Conservation (phyloP, 306 rosid genomes). For the Astragalus membranaceus region DNA sequence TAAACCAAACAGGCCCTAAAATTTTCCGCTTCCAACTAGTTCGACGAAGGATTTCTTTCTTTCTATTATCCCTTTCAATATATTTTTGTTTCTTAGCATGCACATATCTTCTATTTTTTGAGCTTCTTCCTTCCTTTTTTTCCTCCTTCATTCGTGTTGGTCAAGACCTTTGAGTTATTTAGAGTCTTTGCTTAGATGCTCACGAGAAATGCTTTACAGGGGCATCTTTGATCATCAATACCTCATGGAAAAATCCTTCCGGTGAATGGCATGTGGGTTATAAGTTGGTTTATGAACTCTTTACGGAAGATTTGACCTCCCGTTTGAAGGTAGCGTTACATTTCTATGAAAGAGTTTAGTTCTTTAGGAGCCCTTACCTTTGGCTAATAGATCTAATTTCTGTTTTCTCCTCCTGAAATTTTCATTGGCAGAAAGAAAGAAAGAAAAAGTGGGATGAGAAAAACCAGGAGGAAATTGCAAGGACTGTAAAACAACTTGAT, state of each 20-base stretch:
- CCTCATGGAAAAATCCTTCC: slow-evolving; percentile 91
- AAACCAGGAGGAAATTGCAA: slow-evolving; percentile 86
- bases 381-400: slow-evolving; percentile 15
- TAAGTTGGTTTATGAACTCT: slow-evolving; percentile 82
- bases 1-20: not conserved
- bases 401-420: not conserved
- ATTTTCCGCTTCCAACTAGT: not conserved
- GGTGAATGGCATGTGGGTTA: slow-evolving; percentile 97
- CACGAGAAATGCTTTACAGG: slow-evolving; percentile 44
- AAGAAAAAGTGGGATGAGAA: slow-evolving; percentile 85
- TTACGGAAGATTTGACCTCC: slow-evolving; percentile 58
- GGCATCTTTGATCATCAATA: slow-evolving; percentile 58
- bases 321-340: slow-evolving; percentile 70
- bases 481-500: slow-evolving; percentile 68
- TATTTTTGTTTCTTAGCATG: slow-evolving; percentile 1
- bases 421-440: slow-evolving; percentile 61
- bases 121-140: not conserved
- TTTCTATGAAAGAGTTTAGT: slow-evolving; percentile 23
- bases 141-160: not conserved
- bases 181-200: slow-evolving; percentile 10
- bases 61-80: not conserved
- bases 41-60: slow-evolving; percentile 1
- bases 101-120: not conserved
- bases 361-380: not conserved
- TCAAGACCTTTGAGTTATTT: not conserved